phyloP scores from a whole-genome alignment of 192 early-diverging fungal species.

The Podila epicladia region DNA sequence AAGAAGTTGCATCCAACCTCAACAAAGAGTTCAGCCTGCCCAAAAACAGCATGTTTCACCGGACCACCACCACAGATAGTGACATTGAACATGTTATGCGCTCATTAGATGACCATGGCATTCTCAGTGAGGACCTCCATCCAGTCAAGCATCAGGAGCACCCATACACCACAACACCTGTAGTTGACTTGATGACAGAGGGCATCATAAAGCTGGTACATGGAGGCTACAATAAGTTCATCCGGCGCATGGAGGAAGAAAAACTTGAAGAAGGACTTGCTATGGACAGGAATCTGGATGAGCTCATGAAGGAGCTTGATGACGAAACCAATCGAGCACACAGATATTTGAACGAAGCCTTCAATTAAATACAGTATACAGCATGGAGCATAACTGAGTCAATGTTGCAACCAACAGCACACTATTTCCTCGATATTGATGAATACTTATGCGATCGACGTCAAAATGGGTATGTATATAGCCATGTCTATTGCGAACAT shows the following conservation, averaged over 20 bases:
- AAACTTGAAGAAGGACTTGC: neutral
- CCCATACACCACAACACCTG: neutral
- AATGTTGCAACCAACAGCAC: too few relatives aligned
- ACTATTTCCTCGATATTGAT: too few relatives aligned
- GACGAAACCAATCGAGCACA: neutral
- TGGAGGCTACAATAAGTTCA: constrained; percentile 1
- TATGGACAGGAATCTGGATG: neutral
- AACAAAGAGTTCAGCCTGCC: neutral
- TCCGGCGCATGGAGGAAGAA: neutral
- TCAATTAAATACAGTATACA: neutral
- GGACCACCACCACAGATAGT: neutral
- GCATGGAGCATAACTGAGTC: too few relatives aligned
- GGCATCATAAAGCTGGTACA: neutral
- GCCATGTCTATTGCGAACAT: too few relatives aligned
- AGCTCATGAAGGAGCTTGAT: constrained; percentile 2
- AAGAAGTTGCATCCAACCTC: neutral
- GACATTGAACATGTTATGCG: neutral
- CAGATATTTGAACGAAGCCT: neutral
- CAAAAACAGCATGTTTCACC: neutral
- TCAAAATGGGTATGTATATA: too few relatives aligned
- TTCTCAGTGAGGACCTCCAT: neutral
- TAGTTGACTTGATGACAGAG: neutral
- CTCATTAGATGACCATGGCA: neutral
- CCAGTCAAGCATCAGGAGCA: neutral
- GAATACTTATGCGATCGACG: too few relatives aligned